Percentiles rank a stretch among this genome's conserved stretches.
Conservation (phyloP, 805 yeast species). For the Lipomyces kockii region DNA sequence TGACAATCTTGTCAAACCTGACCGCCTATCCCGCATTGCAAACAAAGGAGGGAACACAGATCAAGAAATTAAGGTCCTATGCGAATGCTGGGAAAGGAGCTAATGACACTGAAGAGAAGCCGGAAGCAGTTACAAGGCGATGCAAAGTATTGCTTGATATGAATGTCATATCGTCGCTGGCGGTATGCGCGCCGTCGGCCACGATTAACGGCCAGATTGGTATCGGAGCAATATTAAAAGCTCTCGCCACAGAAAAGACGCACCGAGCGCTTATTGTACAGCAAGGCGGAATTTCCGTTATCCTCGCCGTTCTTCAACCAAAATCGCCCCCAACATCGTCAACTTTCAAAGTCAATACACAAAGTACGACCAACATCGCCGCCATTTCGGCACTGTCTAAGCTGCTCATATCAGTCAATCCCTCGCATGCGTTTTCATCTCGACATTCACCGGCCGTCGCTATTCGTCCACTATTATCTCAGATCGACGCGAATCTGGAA, state of each 20-base stretch:
- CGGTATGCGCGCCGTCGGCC: conserved; percentile 35
- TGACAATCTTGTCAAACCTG: conserved; percentile 44
- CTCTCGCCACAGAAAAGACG: conserved; percentile 41
- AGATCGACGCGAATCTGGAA: conserved; percentile 39
- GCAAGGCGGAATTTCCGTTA: conserved; percentile 47
- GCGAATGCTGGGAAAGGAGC: conserved; percentile 40
- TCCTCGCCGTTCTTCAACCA: conserved; percentile 24
- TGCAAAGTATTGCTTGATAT: conserved; percentile 41
- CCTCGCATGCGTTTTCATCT: conserved; percentile 44
- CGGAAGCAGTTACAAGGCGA: conserved; percentile 37
- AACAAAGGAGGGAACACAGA: conserved; percentile 42
- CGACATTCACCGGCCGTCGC: conserved; percentile 43
- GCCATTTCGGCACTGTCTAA: conserved; percentile 45
- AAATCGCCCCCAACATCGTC: conserved; percentile 6
- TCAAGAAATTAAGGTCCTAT: conserved; percentile 40
- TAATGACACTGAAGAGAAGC: conserved; percentile 36
- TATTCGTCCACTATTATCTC: conserved; percentile 43
- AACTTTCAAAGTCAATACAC: conserved; percentile 23
- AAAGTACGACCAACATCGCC: conserved; percentile 25
- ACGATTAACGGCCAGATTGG: conserved; percentile 39
- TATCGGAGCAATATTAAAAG: conserved; percentile 41
- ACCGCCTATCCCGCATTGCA: conserved; percentile 44
- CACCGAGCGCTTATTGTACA: conserved; percentile 41
- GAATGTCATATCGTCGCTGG: conserved; percentile 33
- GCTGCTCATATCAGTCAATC: conserved; percentile 46